These are phyloP conservation scores for Balansia obtecta DNA, from an alignment of 2,329 filamentous ascomycete species.

Conservation along the genomic window DNA sequence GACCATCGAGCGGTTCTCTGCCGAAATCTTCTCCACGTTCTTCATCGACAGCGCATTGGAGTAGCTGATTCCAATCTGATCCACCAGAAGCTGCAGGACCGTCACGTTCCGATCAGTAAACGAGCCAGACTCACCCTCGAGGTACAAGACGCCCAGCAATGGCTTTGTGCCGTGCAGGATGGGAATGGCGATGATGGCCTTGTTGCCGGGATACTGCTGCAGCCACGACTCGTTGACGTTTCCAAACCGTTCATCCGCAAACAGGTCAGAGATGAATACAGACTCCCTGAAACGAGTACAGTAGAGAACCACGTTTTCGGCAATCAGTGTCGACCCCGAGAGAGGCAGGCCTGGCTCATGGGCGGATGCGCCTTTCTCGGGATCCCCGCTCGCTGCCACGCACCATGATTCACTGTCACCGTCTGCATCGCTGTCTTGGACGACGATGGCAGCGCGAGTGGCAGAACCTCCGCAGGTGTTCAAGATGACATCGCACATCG, in stretches of 20 bases:
- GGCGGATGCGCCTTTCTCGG: constrained; percentile 53
- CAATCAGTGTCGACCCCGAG: constrained; percentile 54
- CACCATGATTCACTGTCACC: constrained; percentile 46
- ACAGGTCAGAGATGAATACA: constrained; percentile 61
- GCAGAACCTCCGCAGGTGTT: constrained; percentile 63
- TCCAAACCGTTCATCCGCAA: constrained; percentile 65
- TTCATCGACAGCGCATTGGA: constrained; percentile 56
- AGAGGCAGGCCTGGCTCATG: constrained; percentile 55
- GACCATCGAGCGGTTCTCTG: constrained; percentile 68
- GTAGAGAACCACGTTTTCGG: constrained; percentile 65
- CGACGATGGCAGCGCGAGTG: constrained; percentile 59
- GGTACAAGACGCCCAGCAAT: constrained; percentile 61
- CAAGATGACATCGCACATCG: constrained; percentile 71
- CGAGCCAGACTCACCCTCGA: constrained; percentile 61
- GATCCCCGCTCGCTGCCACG: constrained; percentile 61
- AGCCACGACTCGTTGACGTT: constrained; percentile 62
- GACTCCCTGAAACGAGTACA: constrained; percentile 64
- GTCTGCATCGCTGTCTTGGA: constrained; percentile 48
- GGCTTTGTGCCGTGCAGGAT: constrained; percentile 61
- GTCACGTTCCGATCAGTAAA: constrained; percentile 65
- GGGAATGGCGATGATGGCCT: constrained; percentile 67
- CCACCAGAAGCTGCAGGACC: constrained; percentile 58
- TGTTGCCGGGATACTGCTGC: constrained; percentile 54
- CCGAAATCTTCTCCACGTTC: constrained; percentile 63
- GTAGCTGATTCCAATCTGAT: constrained; percentile 65